phyloP scores from a whole-genome alignment of 2,329 filamentous ascomycete species.

The Emergomyces orientalis region DNA sequence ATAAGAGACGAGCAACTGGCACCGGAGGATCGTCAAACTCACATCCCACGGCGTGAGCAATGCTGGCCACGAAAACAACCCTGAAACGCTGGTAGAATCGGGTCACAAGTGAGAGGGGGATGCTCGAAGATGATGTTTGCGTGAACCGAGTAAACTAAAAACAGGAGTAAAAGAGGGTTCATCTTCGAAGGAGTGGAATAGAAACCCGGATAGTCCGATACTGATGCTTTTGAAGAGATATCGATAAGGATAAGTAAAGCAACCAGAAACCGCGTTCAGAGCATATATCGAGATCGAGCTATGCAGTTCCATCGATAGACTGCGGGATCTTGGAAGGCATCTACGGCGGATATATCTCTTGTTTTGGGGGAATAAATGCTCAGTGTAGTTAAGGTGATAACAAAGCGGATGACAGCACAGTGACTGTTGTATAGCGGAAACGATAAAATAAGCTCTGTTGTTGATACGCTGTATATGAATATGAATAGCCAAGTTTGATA shows the following conservation, averaged over 20 bases:
- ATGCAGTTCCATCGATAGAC: background rate
- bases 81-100: conserved; percentile 9
- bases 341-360: background rate
- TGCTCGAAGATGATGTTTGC: conserved; percentile 9
- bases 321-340: background rate
- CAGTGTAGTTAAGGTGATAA: background rate
- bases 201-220: background rate
- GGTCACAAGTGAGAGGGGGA: conserved; percentile 10
- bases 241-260: background rate
- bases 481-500: background rate
- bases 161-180: conserved; percentile 7
- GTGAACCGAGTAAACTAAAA: background rate
- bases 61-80: conserved; percentile 14
- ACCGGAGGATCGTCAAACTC: background rate
- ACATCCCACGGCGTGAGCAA: conserved; percentile 11
- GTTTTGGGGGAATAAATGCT: background rate
- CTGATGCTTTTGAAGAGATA: background rate
- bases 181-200: conserved; percentile 7
- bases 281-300: background rate
- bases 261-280: background rate
- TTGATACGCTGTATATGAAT: background rate
- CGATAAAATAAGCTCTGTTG: background rate
- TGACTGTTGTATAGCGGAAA: background rate
- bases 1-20: background rate
- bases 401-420: background rate